Percentiles rank a stretch among this genome's conserved stretches.
Evolutionary conservation across 371 early-diverging fungal species (phyloP).

Genomic region (Phascolomyces articulosus): DNA sequence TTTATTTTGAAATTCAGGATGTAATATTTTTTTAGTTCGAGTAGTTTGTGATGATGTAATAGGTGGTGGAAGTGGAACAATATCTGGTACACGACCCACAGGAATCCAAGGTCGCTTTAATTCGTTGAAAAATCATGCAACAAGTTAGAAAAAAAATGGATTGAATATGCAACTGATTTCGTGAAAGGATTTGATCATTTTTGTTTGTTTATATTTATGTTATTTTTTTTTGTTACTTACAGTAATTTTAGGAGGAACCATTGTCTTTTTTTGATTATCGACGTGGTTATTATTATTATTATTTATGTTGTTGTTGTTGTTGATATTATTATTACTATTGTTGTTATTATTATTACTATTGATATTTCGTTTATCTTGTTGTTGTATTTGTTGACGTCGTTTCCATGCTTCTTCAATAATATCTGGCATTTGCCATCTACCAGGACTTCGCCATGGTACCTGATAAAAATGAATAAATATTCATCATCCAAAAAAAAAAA

Average conservation of each 20-base stretch:
- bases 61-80: slow-evolving; percentile 44
- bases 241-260: background rate
- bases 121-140: no score
- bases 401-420: slow-evolving; percentile 49
- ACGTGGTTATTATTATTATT: slow-evolving; percentile 6
- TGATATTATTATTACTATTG: no score
- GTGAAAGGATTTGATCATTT: no score
- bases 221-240: no score
- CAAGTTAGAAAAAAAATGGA: no score
- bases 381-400: slow-evolving; percentile 12
- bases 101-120: slow-evolving; percentile 43
- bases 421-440: slow-evolving; percentile 50
- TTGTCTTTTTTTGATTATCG: slow-evolving; percentile 6
- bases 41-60: slow-evolving; percentile 8
- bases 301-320: slow-evolving; percentile 7
- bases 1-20: slow-evolving; percentile 46
- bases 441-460: slow-evolving; percentile 45
- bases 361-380: slow-evolving; percentile 10
- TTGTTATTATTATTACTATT: background rate
- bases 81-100: slow-evolving; percentile 36
- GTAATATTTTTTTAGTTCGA: slow-evolving; percentile 25
- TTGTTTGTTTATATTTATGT: no score
- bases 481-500: background rate
- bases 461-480: background rate
- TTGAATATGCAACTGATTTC: no score